Evolutionary conservation across 169 alveolate genomes (phyloP).

Genomic region (Hepatocystis sp.): DNA sequence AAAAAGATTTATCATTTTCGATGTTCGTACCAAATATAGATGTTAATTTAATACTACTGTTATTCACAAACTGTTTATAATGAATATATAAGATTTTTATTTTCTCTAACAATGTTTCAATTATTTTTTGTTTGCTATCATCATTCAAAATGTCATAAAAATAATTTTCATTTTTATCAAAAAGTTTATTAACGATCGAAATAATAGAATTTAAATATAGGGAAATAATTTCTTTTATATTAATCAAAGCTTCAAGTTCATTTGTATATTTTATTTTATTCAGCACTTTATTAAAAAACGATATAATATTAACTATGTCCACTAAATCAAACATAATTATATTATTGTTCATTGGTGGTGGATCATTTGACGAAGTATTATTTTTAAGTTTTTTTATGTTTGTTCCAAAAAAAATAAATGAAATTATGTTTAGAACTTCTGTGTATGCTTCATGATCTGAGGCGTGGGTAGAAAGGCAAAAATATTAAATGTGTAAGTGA

Average conservation of each 20-base stretch:
- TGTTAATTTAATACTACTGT: slow-evolving; percentile 29
- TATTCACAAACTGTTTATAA: slow-evolving; percentile 39
- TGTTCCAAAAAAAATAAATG: slow-evolving; percentile 32
- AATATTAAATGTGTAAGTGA: too few species aligned
- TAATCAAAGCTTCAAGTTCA: slow-evolving; percentile 13
- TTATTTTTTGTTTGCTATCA: slow-evolving; percentile 19
- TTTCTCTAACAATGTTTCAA: slow-evolving; percentile 34
- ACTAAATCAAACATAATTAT: slow-evolving; percentile 41
- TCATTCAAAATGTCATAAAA: slow-evolving; percentile 54
- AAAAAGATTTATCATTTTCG: slow-evolving; percentile 49
- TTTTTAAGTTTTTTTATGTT: slow-evolving; percentile 17
- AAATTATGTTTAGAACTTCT: slow-evolving; percentile 38
- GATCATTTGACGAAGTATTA: not conserved
- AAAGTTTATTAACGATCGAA: slow-evolving; percentile 7
- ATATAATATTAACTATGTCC: slow-evolving; percentile 49
- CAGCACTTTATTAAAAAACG: slow-evolving; percentile 42
- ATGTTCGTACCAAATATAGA: slow-evolving; percentile 17
- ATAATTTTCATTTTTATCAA: slow-evolving; percentile 29
- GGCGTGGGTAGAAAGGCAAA: not conserved
- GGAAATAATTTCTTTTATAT: slow-evolving; percentile 29
- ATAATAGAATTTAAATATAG: slow-evolving; percentile 23
- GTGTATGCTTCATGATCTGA: slow-evolving; percentile 16
- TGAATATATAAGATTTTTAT: slow-evolving; percentile 45
- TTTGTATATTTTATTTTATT: slow-evolving; percentile 24
- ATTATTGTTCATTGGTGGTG: slow-evolving; percentile 25